Evolutionary conservation across 768 basidiomycete genomes (phyloP).

Genomic region (Paxillus rubicundulus): DNA sequence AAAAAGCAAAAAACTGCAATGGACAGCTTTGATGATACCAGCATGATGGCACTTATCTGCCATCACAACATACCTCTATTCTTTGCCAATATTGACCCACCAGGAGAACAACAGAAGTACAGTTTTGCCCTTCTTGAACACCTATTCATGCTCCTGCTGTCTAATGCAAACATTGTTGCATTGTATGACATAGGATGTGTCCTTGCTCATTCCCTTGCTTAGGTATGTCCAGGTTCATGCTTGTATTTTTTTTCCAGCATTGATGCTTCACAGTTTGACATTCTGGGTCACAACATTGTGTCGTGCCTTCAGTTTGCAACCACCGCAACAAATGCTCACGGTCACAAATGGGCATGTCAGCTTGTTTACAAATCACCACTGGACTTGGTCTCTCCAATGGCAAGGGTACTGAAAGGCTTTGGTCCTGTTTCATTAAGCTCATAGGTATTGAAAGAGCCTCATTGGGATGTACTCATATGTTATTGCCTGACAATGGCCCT

Average conservation of each 20-base stretch:
- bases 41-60: constrained; percentile 39
- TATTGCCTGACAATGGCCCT: background rate
- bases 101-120: constrained; percentile 43
- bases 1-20: constrained; percentile 26
- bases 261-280: constrained; percentile 23
- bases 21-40: constrained; percentile 30
- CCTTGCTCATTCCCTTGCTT: constrained; percentile 19
- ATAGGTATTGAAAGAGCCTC: constrained; percentile 33
- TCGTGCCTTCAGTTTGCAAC: constrained; percentile 30
- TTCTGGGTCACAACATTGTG: constrained; percentile 18
- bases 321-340: constrained; percentile 39
- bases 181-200: constrained; percentile 39
- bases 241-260: too few relatives aligned
- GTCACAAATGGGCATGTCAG: constrained; percentile 38
- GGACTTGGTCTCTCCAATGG: constrained; percentile 20
- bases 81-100: constrained; percentile 35
- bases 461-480: constrained; percentile 25
- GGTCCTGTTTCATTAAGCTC: constrained; percentile 32
- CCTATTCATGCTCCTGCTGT: constrained; percentile 29
- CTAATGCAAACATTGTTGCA: constrained; percentile 25
- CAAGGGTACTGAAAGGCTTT: constrained; percentile 21
- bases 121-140: constrained; percentile 32
- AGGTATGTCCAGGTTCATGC: constrained; percentile 21
- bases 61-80: constrained; percentile 38
- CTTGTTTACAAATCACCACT: constrained; percentile 22